A percentile compares a stretch with the other conserved stretches of the same genome.
Evolutionary conservation across 352 stramenopile species (phyloP).

Genomic region (Phytophthora tentaculata): DNA sequence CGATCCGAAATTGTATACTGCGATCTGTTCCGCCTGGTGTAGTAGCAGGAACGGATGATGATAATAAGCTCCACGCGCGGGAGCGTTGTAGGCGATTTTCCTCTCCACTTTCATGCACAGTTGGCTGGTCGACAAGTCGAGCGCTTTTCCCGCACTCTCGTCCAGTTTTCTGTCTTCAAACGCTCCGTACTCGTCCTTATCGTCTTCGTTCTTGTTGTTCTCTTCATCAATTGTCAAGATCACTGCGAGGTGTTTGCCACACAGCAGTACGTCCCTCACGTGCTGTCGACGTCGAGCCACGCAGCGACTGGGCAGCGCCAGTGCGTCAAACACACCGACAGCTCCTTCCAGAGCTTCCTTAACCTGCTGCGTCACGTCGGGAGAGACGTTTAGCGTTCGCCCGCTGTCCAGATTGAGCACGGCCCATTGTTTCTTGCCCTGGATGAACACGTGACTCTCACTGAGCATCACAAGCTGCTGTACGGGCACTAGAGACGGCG

Average conservation of each 20-base stretch:
- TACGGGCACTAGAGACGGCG: conserved; percentile 38
- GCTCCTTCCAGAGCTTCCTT: conserved; percentile 36
- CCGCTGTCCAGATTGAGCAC: conserved; percentile 75
- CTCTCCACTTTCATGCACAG: conserved; percentile 56
- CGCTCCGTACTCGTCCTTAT: conserved; percentile 30
- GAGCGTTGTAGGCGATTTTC: conserved; percentile 52
- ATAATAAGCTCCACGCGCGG: conserved; percentile 51
- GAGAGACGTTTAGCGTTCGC: conserved; percentile 36
- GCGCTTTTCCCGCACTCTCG: conserved; percentile 25
- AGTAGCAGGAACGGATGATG: conserved; percentile 80
- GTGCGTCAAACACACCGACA: conserved; percentile 33
- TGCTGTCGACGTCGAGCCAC: conserved; percentile 35
- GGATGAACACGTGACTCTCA: conserved; percentile 71
- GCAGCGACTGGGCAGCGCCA: conserved; percentile 50
- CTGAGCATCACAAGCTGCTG: conserved; percentile 67
- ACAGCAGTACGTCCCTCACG: conserved; percentile 62
- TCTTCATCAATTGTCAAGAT: conserved; percentile 54
- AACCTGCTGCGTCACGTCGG: conserved; percentile 28
- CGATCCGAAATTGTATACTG: conserved; percentile 69
- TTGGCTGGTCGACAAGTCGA: conserved; percentile 49
- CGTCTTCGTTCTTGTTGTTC: conserved; percentile 17
- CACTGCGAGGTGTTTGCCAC: conserved; percentile 55
- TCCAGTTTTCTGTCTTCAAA: conserved; percentile 25
- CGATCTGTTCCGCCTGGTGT: conserved; percentile 58
- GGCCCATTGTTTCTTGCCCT: conserved; percentile 68